Evolutionary conservation across 805 yeast genomes (phyloP).

Genomic region (Yarrowia sp.): DNA sequence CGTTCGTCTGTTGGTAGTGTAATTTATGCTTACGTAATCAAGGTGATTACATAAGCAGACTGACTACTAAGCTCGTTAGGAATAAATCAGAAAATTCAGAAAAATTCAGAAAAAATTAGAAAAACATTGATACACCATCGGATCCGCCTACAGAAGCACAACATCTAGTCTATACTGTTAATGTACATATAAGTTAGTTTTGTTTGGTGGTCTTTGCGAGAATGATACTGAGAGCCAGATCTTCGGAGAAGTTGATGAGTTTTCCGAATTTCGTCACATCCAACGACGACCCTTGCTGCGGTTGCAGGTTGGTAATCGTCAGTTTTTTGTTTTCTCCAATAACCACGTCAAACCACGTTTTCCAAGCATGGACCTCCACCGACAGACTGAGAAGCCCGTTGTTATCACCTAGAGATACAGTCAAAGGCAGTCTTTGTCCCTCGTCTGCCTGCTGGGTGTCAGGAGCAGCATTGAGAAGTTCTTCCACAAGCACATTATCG

Average conservation of each 20-base stretch:
- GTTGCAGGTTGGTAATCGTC: conserved; percentile 1
- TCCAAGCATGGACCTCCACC: conserved; percentile 29
- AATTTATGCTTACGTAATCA: too few relatives aligned
- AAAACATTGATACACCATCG: too few relatives aligned
- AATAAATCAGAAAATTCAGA: too few relatives aligned
- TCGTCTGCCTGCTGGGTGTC: conserved; percentile 10
- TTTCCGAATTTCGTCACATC: conserved; percentile 5
- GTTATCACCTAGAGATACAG: conserved; percentile 31
- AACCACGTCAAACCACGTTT: conserved; percentile 25
- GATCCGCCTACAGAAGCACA: too few relatives aligned
- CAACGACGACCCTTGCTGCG: background rate
- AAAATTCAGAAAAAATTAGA: too few relatives aligned
- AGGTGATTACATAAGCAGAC: too few relatives aligned
- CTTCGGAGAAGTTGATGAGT: conserved; percentile 24
- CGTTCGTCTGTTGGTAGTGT: too few relatives aligned
- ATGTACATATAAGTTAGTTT: conserved; percentile 17
- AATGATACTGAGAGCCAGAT: conserved; percentile 5
- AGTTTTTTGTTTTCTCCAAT: conserved; percentile 7
- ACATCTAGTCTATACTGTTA: background rate
- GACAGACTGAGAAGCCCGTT: conserved; percentile 25
- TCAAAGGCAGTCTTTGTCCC: conserved; percentile 2
- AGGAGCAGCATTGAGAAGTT: conserved; percentile 16
- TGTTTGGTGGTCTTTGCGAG: background rate
- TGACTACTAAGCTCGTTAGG: too few relatives aligned
- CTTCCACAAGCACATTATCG: conserved; percentile 36